A percentile compares a stretch with the other conserved stretches of the same genome.
Evolutionary conservation across 129 eudicot genomes (phyloP).

Genomic region (Silybum marianum): DNA sequence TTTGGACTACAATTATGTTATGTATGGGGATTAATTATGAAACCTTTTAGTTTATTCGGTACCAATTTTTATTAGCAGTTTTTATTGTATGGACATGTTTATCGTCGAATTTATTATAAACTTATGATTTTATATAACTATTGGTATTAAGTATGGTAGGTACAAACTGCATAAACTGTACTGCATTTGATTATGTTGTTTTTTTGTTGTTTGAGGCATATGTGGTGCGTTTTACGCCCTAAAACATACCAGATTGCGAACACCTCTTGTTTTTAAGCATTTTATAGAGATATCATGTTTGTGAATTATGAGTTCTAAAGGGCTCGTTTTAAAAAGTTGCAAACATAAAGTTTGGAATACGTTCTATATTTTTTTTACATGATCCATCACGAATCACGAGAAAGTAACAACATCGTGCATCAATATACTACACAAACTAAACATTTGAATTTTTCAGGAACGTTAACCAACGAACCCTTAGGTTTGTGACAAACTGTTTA

Average conservation of each 20-base stretch:
- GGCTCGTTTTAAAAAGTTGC: background rate
- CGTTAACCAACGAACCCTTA: background rate
- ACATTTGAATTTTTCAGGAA: background rate
- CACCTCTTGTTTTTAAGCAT: background rate
- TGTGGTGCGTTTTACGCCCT: background rate
- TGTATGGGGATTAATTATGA: too few relatives aligned
- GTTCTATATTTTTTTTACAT: background rate
- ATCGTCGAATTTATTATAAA: background rate
- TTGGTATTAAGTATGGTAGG: background rate
- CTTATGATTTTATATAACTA: background rate
- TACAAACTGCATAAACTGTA: too few relatives aligned
- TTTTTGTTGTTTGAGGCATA: background rate
- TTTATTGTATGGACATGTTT: background rate
- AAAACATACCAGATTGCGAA: background rate
- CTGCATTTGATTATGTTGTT: background rate
- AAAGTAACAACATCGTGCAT: background rate
- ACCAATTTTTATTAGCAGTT: too few relatives aligned
- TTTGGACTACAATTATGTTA: too few relatives aligned
- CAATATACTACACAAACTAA: background rate
- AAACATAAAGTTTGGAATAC: background rate
- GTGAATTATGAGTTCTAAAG: background rate
- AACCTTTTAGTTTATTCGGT: too few relatives aligned
- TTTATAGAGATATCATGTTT: background rate
- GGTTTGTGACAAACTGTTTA: conserved; percentile 3
- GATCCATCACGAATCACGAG: background rate